Conservation (phyloP, 1,284 basidiomycete genomes). For the Cryptococcus jaspeensis region DNA sequence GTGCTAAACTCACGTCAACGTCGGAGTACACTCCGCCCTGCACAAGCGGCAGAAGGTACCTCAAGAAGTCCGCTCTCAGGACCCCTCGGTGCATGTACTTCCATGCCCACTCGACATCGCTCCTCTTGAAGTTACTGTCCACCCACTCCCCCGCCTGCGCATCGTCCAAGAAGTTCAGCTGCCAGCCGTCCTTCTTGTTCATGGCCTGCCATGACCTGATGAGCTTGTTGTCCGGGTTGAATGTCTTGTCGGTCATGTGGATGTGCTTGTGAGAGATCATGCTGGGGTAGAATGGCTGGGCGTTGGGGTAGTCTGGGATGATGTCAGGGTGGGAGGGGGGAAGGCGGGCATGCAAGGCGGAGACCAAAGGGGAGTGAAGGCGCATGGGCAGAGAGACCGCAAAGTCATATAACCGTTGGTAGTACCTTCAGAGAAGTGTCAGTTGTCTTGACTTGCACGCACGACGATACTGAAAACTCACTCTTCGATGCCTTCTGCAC, state of each 20-base stretch:
- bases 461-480: constrained; percentile 11
- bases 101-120: constrained; percentile 45
- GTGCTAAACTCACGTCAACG: constrained; percentile 36
- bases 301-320: constrained; percentile 8
- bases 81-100: constrained; percentile 44
- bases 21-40: constrained; percentile 52
- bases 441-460: neutral
- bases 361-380: constrained; percentile 14
- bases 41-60: constrained; percentile 50
- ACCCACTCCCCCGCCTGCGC: constrained; percentile 39
- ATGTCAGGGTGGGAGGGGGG: constrained; percentile 13
- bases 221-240: constrained; percentile 10
- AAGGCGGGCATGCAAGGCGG: constrained; percentile 18
- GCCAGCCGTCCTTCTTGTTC: constrained; percentile 40
- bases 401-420: constrained; percentile 23
- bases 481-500: constrained; percentile 16
- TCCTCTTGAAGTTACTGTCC: constrained; percentile 26
- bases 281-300: constrained; percentile 3
- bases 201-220: constrained; percentile 25
- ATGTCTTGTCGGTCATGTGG: constrained; percentile 42
- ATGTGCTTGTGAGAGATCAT: constrained; percentile 39
- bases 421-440: constrained; percentile 19
- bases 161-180: constrained; percentile 46
- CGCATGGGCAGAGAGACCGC: constrained; percentile 12
- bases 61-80: constrained; percentile 50